Conservation (phyloP, 192 early-diverging fungal species). For the Polychytrium aggregatum region DNA sequence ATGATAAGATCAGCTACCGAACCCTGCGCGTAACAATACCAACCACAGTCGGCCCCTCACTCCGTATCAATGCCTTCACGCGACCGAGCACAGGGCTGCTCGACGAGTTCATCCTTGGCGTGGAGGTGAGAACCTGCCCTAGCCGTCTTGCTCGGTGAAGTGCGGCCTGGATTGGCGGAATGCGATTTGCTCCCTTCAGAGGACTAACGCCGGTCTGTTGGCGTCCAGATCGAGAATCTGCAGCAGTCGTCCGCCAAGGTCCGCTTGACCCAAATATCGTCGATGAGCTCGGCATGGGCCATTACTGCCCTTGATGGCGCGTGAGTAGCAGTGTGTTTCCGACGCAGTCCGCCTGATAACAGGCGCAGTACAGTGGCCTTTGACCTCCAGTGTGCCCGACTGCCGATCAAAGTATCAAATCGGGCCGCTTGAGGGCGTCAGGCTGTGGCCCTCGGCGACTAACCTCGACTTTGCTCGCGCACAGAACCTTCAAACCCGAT, state of each 20-base stretch:
- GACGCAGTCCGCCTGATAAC: too few relatives aligned
- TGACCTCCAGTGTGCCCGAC: too few relatives aligned
- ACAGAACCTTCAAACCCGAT: too few relatives aligned
- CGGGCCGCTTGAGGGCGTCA: too few relatives aligned
- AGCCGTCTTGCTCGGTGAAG: conserved; percentile 8
- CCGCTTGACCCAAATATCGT: conserved; percentile 55
- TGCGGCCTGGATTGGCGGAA: background rate
- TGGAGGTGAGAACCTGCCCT: conserved; percentile 59
- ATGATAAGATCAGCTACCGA: conserved; percentile 51
- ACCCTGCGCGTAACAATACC: conserved; percentile 48
- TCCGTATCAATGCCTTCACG: conserved; percentile 91
- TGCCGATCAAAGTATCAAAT: too few relatives aligned
- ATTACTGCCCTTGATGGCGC: conserved; percentile 32
- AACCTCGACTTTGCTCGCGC: too few relatives aligned
- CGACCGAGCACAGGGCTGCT: conserved; percentile 62
- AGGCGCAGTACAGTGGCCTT: too few relatives aligned
- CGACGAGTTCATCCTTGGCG: conserved; percentile 80
- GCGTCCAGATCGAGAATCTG: conserved; percentile 60
- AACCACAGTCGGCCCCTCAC: conserved; percentile 67
- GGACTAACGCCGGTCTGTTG: conserved; percentile 11
- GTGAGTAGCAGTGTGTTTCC: background rate
- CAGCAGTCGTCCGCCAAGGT: conserved; percentile 38
- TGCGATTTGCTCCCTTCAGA: conserved; percentile 16
- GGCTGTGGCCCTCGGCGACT: too few relatives aligned
- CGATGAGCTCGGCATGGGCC: conserved; percentile 59